Evolutionary conservation across 176 grass and related monocot genomes (phyloP).

Genomic region (Tillandsia leiboldiana): DNA sequence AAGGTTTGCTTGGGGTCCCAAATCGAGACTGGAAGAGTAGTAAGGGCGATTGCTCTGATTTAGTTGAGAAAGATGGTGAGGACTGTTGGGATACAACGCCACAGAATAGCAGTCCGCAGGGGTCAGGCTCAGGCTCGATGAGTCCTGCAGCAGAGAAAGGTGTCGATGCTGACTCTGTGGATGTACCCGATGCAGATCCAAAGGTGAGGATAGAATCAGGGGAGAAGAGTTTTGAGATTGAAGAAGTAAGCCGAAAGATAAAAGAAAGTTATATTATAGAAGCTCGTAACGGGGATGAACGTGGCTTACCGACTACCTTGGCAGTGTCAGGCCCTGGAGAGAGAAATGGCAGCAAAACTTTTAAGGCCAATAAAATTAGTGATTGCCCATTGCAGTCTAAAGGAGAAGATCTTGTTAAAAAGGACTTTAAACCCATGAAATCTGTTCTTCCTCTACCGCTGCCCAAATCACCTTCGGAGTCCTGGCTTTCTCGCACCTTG

Average conservation of each 20-base stretch:
- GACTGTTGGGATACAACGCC: conserved; percentile 31
- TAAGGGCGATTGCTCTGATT: conserved; percentile 36
- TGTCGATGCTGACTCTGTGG: conserved; percentile 35
- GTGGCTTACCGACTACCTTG: not conserved
- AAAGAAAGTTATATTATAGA: conserved; percentile 6
- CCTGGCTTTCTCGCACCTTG: conserved; percentile 89
- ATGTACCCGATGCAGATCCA: conserved; percentile 28
- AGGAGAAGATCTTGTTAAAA: conserved; percentile 20
- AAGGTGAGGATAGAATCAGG: conserved; percentile 16
- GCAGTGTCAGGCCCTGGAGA: conserved; percentile 5
- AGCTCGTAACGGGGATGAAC: conserved; percentile 4
- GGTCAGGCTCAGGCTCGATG: conserved; percentile 48
- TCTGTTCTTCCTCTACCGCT: conserved; percentile 49
- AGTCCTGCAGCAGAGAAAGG: conserved; percentile 44
- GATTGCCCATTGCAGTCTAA: conserved; percentile 7
- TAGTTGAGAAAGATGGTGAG: conserved; percentile 32
- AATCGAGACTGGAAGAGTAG: conserved; percentile 36
- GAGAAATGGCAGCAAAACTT: conserved; percentile 25
- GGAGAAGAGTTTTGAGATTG: conserved; percentile 18
- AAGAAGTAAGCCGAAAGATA: conserved; percentile 6
- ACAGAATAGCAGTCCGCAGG: conserved; percentile 33
- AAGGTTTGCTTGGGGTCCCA: conserved; percentile 20
- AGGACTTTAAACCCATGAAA: conserved; percentile 22
- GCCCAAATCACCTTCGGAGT: conserved; percentile 93
- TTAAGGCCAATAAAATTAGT: conserved; percentile 3